Conservation (phyloP, 345 rosid species). For the Eucalyptus virginea region DNA sequence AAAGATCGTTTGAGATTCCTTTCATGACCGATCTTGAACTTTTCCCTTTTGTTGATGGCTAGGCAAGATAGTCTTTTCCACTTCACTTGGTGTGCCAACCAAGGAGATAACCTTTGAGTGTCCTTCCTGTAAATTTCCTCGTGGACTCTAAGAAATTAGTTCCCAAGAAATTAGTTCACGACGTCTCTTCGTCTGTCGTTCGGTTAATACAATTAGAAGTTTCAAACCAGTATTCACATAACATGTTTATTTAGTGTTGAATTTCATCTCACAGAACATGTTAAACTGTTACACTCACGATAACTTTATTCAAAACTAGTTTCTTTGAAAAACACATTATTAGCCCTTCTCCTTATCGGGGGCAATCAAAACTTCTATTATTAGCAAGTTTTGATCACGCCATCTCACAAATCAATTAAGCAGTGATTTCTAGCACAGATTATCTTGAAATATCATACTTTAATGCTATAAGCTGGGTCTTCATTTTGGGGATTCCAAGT, state of each 20-base stretch:
- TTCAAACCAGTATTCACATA: neutral
- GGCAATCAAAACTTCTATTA: neutral
- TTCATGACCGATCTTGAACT: neutral
- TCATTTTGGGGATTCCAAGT: neutral
- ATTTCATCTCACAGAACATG: accelerated
- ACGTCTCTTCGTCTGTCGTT: accelerated
- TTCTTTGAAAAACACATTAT: neutral
- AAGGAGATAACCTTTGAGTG: neutral
- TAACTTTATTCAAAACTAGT: neutral
- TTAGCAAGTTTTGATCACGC: neutral
- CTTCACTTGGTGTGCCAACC: neutral
- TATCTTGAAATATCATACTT: neutral
- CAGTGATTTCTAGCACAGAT: neutral
- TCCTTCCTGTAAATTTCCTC: neutral
- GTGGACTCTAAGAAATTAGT: neutral
- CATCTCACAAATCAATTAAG: neutral
- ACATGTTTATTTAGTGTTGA: neutral
- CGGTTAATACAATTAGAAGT: neutral
- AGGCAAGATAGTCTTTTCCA: too few relatives aligned
- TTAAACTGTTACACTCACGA: neutral
- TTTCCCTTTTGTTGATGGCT: too few relatives aligned
- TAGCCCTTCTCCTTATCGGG: neutral
- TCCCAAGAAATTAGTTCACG: neutral
- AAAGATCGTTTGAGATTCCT: neutral
- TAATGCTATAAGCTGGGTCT: neutral